Percentiles rank a stretch among this genome's conserved stretches.
These are phyloP conservation scores for Brassica balearica DNA, from an alignment of 441 rosid species.

Conservation along the genomic window DNA sequence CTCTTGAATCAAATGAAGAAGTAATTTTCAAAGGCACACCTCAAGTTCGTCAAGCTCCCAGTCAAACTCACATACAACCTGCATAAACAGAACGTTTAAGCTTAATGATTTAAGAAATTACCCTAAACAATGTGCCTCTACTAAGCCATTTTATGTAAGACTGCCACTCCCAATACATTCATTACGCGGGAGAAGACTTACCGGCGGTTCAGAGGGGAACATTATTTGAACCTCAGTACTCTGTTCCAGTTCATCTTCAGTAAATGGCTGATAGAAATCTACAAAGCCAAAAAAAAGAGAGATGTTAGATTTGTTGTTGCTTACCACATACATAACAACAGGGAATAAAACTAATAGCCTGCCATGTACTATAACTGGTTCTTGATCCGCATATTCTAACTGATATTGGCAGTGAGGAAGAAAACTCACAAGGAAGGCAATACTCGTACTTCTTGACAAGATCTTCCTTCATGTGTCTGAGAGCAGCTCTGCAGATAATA, in stretches of 20 bases:
- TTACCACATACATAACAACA: conserved; percentile 8
- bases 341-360: neutral
- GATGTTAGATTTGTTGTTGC: neutral
- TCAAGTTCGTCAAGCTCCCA: conserved; percentile 91
- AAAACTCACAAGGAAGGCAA: conserved; percentile 92
- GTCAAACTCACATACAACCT: conserved; percentile 93
- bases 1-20: conserved; percentile 3
- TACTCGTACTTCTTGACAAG: conserved; percentile 89
- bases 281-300: conserved; percentile 16
- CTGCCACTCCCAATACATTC: conserved; percentile 9
- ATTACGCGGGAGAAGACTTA: conserved; percentile 46
- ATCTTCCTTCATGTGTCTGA: conserved; percentile 88
- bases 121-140: conserved; percentile 1
- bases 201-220: conserved; percentile 86
- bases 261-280: conserved; percentile 93
- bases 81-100: conserved; percentile 44
- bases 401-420: conserved; percentile 21
- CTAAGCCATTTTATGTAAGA: conserved; percentile 13
- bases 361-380: conserved; percentile 2
- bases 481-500: conserved; percentile 72
- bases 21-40: conserved; percentile 50
- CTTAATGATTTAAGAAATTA: neutral
- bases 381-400: conserved; percentile 26
- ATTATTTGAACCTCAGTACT: conserved; percentile 82
- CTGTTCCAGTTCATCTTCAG: conserved; percentile 90